Evolutionary conservation across 2,329 filamentous ascomycete genomes (phyloP), one percentile per base, ranked within the genome.

Genomic region (Aspergillus sp.): DNA sequence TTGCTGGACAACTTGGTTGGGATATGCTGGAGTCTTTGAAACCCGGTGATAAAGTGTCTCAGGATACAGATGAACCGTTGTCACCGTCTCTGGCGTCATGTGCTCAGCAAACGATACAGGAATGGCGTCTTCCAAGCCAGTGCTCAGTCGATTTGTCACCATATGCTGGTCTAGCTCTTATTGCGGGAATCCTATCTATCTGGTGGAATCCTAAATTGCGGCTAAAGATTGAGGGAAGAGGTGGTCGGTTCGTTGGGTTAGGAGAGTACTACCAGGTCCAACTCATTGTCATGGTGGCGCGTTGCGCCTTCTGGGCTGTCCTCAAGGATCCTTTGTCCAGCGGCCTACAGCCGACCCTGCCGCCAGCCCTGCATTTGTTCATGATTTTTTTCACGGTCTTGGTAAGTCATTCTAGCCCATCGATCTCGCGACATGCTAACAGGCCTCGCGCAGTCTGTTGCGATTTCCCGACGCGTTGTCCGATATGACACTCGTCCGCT

Each of bases 131-230:
- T 44, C 57, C 62, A 13, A 50, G 49, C 22, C 51, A 59, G 51
- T 68, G 63, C 45, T 58, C 60, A 20, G 43, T 55, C 19, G 61
- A 64, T 38, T 44, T 70, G 47, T 58, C 60, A 17, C 60, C 64
- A 5, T 62, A 62, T 47, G 69, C 67, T 42, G 64, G 66, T 5
- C 43, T 67, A 41, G 57, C 69, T n/a, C 60, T 77, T 41, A 48
- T 72, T n/a, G 54, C 68, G 4, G 71, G 71, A 10, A 60, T 71
- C 39, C 46, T 74, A 22, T 72, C 70, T 5, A 57, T 74, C 7
- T 76, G 74, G 74, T 77, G 73, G 71, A 76, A 77, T 51, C 74
- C 73, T 7, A 70, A 68, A 47, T 57, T 75, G 55, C 67, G 68
- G 49, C 53, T 69, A 42, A 74, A 73, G 55, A 58, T 75, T 12